A percentile compares a stretch with the other conserved stretches of the same genome.
phyloP scores from a whole-genome alignment of 2,329 filamentous ascomycete genomes.

The Scytalidium sp. region DNA sequence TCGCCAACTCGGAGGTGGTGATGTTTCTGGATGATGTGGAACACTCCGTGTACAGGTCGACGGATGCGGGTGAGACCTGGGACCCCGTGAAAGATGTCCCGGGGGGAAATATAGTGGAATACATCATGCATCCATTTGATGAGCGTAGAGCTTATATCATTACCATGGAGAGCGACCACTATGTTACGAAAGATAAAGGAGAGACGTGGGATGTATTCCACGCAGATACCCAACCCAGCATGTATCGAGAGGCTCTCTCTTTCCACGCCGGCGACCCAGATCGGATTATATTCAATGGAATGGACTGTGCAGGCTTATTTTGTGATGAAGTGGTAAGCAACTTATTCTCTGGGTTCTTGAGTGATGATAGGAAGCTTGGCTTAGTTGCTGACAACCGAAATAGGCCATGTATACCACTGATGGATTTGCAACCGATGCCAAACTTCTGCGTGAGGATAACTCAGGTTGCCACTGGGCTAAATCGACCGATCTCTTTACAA shows the following conservation, averaged over 20 bases:
- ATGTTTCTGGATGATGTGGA: slow-evolving; percentile 67
- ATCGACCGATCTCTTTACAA: slow-evolving; percentile 68
- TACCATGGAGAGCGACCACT: slow-evolving; percentile 68
- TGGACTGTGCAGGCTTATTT: slow-evolving; percentile 62
- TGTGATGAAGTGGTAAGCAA: slow-evolving; percentile 54
- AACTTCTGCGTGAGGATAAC: slow-evolving; percentile 65
- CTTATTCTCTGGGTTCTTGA: slow-evolving; percentile 2
- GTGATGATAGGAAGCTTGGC: no score
- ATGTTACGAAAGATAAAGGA: slow-evolving; percentile 78
- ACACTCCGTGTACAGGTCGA: slow-evolving; percentile 71
- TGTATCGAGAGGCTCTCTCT: slow-evolving; percentile 54
- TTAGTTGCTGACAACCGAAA: no score
- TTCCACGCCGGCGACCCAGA: slow-evolving; percentile 85
- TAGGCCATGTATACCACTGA: slow-evolving; percentile 72
- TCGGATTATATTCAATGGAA: slow-evolving; percentile 81
- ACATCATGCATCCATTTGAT: slow-evolving; percentile 78
- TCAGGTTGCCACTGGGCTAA: slow-evolving; percentile 87
- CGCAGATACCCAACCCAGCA: slow-evolving; percentile 55
- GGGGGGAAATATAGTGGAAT: slow-evolving; percentile 56
- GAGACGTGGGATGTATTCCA: slow-evolving; percentile 77
- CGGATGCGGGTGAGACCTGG: slow-evolving; percentile 80
- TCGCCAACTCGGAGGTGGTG: slow-evolving; percentile 82
- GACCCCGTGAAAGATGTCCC: slow-evolving; percentile 60
- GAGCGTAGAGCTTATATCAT: slow-evolving; percentile 76
- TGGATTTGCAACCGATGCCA: slow-evolving; percentile 69